Conservation (phyloP, 306 rosid genomes). For the Medicago arabica region DNA sequence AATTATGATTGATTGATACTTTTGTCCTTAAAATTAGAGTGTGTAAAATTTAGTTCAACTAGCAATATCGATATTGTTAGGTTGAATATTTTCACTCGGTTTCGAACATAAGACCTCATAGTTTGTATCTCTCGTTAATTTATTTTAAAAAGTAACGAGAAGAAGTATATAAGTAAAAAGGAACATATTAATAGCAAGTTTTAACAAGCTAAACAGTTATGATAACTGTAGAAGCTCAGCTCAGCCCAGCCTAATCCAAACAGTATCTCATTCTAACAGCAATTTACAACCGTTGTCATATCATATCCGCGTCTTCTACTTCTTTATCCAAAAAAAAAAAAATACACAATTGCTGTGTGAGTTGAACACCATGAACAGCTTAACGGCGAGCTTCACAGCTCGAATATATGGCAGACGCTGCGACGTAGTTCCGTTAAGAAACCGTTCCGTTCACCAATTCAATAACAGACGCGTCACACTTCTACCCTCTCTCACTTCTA, state of each 20-base stretch:
- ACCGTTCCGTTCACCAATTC: constrained; percentile 46
- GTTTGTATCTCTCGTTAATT: too few species aligned
- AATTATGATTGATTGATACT: too few species aligned
- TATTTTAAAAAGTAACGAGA: too few species aligned
- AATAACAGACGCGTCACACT: constrained; percentile 43
- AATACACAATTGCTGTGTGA: too few species aligned
- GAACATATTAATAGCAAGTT: too few species aligned
- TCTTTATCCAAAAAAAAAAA: constrained; percentile 35
- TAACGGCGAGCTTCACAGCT: constrained; percentile 62
- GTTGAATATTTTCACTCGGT: too few species aligned
- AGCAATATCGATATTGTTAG: too few species aligned
- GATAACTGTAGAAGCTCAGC: too few species aligned
- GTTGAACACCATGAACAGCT: constrained; percentile 57
- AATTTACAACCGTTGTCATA: background rate
- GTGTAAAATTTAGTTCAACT: too few species aligned
- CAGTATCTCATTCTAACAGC: background rate
- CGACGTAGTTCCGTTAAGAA: constrained; percentile 41
- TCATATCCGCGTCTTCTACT: background rate
- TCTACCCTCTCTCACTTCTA: constrained; percentile 48
- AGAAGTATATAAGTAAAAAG: too few species aligned
- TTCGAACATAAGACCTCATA: too few species aligned
- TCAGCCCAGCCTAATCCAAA: background rate
- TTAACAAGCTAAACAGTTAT: background rate
- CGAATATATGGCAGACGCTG: constrained; percentile 48
- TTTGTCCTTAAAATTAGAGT: too few species aligned